phyloP scores from a whole-genome alignment of 192 early-diverging fungal genomes.

The Umbelopsis ramanniana region DNA sequence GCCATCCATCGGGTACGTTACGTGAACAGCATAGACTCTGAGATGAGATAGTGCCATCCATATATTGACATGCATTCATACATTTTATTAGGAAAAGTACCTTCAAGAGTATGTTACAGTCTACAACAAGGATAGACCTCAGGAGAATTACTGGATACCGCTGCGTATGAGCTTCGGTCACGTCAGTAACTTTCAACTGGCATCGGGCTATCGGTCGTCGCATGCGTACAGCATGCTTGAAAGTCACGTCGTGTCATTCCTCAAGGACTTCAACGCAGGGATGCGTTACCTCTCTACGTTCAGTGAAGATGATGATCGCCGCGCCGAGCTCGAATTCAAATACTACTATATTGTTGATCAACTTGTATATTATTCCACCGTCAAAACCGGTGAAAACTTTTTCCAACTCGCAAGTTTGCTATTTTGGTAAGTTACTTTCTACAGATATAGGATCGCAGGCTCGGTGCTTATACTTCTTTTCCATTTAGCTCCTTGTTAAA shows the following conservation, averaged over 20 bases:
- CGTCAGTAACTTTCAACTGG: constrained; percentile 66
- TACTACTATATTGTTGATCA: constrained; percentile 79
- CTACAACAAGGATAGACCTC: constrained; percentile 69
- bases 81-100: constrained; percentile 66
- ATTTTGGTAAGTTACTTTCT: constrained; percentile 60
- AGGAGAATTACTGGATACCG: constrained; percentile 69
- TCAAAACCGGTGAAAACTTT: constrained; percentile 74
- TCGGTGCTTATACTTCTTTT: background rate
- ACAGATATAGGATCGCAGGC: too few relatives aligned
- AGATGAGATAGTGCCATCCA: background rate
- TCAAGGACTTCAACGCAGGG: constrained; percentile 62
- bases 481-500: constrained; percentile 46
- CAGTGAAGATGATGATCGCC: constrained; percentile 22
- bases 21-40: background rate
- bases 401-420: constrained; percentile 68
- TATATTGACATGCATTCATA: background rate
- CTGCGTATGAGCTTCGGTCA: constrained; percentile 73
- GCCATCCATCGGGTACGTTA: constrained; percentile 58
- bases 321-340: constrained; percentile 64
- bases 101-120: constrained; percentile 74
- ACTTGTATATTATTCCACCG: constrained; percentile 75
- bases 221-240: constrained; percentile 68
- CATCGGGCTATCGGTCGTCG: constrained; percentile 67
- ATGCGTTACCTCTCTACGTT: constrained; percentile 27
- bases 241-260: constrained; percentile 61